phyloP scores from a whole-genome alignment of 2,329 filamentous ascomycete species.

The Penicillium sp. region DNA sequence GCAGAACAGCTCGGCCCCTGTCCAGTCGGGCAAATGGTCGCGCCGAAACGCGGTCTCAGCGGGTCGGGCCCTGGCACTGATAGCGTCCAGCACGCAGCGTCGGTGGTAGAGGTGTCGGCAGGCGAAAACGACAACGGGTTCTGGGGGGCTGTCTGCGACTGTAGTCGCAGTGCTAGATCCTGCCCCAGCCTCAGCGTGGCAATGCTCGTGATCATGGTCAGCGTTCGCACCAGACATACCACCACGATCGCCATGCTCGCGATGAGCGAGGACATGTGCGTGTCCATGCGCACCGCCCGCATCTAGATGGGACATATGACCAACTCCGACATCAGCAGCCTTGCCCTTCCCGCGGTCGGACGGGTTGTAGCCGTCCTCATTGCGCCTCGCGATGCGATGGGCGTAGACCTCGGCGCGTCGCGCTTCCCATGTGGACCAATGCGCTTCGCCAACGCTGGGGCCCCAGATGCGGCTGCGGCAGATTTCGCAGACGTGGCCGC shows the following conservation, averaged over 20 bases:
- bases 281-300: constrained; percentile 10
- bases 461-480: constrained; percentile 82
- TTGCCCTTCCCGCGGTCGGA: constrained; percentile 34
- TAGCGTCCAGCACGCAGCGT: constrained; percentile 33
- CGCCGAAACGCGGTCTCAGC: constrained; percentile 14
- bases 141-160: constrained; percentile 2
- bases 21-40: constrained; percentile 20
- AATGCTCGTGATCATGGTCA: not conserved
- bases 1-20: constrained; percentile 27
- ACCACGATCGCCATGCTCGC: not conserved
- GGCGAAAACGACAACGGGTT: constrained; percentile 40
- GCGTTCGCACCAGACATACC: not conserved
- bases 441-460: constrained; percentile 64
- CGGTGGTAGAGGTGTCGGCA: constrained; percentile 45
- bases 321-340: constrained; percentile 23
- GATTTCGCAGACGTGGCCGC: constrained; percentile 76
- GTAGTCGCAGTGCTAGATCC: not conserved
- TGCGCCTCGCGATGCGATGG: constrained; percentile 23
- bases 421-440: constrained; percentile 76
- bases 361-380: constrained; percentile 25
- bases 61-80: constrained; percentile 8
- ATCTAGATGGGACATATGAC: constrained; percentile 13
- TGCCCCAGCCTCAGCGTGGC: not conserved
- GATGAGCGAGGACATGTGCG: constrained; percentile 1
- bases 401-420: constrained; percentile 35